These are phyloP conservation scores for Ophiognomonia clavigignenti-juglandacearum DNA, from an alignment of 2,329 filamentous ascomycete species.

Conservation along the genomic window DNA sequence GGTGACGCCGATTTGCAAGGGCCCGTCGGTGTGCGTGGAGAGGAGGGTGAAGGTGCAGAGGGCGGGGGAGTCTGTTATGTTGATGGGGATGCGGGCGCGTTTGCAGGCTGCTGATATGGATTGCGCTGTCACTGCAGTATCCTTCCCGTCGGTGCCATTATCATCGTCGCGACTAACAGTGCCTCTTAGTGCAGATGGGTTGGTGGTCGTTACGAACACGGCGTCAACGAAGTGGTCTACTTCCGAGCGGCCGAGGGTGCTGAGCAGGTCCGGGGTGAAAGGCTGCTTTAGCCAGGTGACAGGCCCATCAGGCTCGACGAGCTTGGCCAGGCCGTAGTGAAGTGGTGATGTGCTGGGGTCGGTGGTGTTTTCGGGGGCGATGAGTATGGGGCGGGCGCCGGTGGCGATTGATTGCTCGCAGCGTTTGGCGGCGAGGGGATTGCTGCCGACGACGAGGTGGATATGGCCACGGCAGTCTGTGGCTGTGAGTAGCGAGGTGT, in stretches of 20 bases:
- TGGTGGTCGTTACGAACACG: constrained; percentile 74
- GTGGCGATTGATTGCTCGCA: constrained; percentile 75
- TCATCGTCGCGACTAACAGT: no score
- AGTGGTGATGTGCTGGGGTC: constrained; percentile 36
- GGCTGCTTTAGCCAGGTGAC: constrained; percentile 61
- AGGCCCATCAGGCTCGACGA: constrained; percentile 60
- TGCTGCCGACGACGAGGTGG: constrained; percentile 82
- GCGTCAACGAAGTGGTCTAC: constrained; percentile 78
- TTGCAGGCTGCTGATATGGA: constrained; percentile 72
- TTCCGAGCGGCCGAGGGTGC: constrained; percentile 72
- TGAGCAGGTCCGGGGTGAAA: constrained; percentile 69
- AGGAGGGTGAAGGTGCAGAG: constrained; percentile 89
- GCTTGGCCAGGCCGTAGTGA: constrained; percentile 54
- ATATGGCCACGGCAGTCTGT: constrained; percentile 65
- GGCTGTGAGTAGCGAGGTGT: constrained; percentile 62
- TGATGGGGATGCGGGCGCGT: constrained; percentile 80
- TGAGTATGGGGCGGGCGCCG: constrained; percentile 74
- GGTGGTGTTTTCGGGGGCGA: constrained; percentile 63
- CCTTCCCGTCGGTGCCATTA: constrained; percentile 12
- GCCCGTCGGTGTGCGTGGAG: constrained; percentile 83
- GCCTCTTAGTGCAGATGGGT: neutral
- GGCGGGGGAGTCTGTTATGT: constrained; percentile 80
- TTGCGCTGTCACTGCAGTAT: constrained; percentile 12
- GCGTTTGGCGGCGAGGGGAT: constrained; percentile 79
- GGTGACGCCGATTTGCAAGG: constrained; percentile 90